Conservation (phyloP, 306 rosid genomes). For the Alnus glutinosa region DNA sequence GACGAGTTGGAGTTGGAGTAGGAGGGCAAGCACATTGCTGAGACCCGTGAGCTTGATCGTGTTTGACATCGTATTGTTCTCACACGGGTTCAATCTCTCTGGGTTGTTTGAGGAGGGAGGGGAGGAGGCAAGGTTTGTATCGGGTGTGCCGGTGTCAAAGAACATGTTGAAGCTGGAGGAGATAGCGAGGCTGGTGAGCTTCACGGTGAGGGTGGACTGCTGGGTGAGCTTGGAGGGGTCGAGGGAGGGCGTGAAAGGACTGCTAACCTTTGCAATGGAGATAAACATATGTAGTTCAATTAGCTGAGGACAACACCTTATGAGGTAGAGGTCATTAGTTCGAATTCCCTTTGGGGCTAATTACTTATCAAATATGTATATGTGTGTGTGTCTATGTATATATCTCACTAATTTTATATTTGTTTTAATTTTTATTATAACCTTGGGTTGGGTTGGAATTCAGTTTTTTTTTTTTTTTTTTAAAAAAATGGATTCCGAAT, state of each 20-base stretch:
- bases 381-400: too few species aligned
- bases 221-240: conserved; percentile 62
- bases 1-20: conserved; percentile 20
- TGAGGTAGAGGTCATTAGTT: too few species aligned
- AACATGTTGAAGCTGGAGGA: conserved; percentile 61
- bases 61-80: conserved; percentile 57
- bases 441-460: too few species aligned
- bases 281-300: not conserved
- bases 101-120: conserved; percentile 66
- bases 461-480: too few species aligned
- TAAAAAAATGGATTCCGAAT: too few species aligned
- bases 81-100: conserved; percentile 56
- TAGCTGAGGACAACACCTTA: too few species aligned
- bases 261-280: conserved; percentile 51
- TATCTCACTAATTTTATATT: too few species aligned
- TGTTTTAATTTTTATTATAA: too few species aligned
- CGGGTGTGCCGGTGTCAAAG: conserved; percentile 41
- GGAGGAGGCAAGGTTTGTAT: conserved; percentile 54
- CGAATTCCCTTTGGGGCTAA: too few species aligned
- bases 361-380: too few species aligned
- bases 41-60: conserved; percentile 65
- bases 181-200: conserved; percentile 53
- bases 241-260: conserved; percentile 57
- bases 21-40: conserved; percentile 25
- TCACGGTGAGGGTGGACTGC: conserved; percentile 60